Base-by-base conservation (phyloP, 371 early-diverging fungal species). In the Zopfochytrium polystomum region DNA sequence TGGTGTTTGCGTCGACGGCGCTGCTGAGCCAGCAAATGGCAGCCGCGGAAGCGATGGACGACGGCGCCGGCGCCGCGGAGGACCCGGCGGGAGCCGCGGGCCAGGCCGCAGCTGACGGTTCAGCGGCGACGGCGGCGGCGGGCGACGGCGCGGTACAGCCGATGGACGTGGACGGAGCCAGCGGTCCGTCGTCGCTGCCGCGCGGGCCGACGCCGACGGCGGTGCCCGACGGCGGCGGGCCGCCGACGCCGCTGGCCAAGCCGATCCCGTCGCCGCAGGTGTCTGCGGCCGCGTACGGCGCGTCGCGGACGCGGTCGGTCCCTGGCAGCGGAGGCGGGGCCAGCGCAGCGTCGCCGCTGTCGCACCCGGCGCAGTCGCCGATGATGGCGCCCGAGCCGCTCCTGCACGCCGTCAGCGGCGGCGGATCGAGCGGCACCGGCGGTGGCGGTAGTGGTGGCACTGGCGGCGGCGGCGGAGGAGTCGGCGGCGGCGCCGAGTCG, bases 1-100 rank as follows among this genome's bases (percentile, higher is more conserved):
- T 80, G 73, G 77, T 82, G 6, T 67, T 74, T 27, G 67, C 67
- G 38, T 65, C 71, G 15, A 59, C 60, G 32, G 52, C 66, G 57
- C n/a, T n/a, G n/a, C n/a, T 35, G 2, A 30, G 32, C 20, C 30
- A 38, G 15, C n/a, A 27, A 25, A 22, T 18, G 13, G 33, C n/a
- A 22, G 20, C 50, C 11, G 15, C 48, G 9, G 58, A 58, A 23
- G 26, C 26, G 48, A n/a, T 2, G n/a, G 48, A 48, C 13, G 26
- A 15, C 38, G 7, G 32, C 55, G 13, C 38, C 15, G 18, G 23
- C n/a, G 26, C 6, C 32, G 7, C 5, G 6, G 9, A 11, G 7
- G 38, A 15, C 20, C 5, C 15, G 38, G 11, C 7, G 9, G 15
- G 31, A 23, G 2, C 20, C 49, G 11, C 15, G 49, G 15, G 23